Evolutionary conservation across 2,329 filamentous ascomycete genomes (phyloP).

Genomic region (Fusarium scirpi): DNA sequence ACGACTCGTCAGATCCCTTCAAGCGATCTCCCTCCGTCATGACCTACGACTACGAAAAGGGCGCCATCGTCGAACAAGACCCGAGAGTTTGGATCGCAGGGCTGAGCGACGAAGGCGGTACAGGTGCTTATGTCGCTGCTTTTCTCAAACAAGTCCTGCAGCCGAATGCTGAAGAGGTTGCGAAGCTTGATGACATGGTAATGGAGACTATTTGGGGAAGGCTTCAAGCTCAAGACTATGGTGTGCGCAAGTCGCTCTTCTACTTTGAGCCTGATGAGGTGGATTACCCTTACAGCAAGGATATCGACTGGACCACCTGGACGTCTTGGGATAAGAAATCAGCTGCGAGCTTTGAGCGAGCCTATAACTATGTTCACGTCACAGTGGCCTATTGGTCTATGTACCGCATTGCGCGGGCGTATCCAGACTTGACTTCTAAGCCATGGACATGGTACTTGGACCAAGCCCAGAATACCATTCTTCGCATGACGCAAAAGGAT

Average conservation of each 20-base stretch:
- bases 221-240: slow-evolving; percentile 61
- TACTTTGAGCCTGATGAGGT: slow-evolving; percentile 63
- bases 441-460: slow-evolving; percentile 67
- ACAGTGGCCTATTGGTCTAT: slow-evolving; percentile 68
- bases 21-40: slow-evolving; percentile 66
- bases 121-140: slow-evolving; percentile 66
- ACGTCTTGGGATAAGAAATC: slow-evolving; percentile 62
- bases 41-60: slow-evolving; percentile 65
- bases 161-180: slow-evolving; percentile 61
- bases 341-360: slow-evolving; percentile 61
- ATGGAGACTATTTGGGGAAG: slow-evolving; percentile 62
- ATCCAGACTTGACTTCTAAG: slow-evolving; percentile 57
- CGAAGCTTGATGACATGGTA: slow-evolving; percentile 66
- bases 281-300: slow-evolving; percentile 58
- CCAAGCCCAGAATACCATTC: slow-evolving; percentile 65
- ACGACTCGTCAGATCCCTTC: slow-evolving; percentile 65
- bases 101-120: slow-evolving; percentile 70
- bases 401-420: slow-evolving; percentile 65
- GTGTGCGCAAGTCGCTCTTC: slow-evolving; percentile 67
- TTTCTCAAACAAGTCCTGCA: slow-evolving; percentile 66
- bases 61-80: slow-evolving; percentile 59
- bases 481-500: slow-evolving; percentile 54
- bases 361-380: slow-evolving; percentile 71
- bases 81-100: slow-evolving; percentile 69
- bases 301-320: slow-evolving; percentile 63